Base-by-base conservation (phyloP, 1,139 yeast genomes). In the Saccharomyces hybrid region DNA sequence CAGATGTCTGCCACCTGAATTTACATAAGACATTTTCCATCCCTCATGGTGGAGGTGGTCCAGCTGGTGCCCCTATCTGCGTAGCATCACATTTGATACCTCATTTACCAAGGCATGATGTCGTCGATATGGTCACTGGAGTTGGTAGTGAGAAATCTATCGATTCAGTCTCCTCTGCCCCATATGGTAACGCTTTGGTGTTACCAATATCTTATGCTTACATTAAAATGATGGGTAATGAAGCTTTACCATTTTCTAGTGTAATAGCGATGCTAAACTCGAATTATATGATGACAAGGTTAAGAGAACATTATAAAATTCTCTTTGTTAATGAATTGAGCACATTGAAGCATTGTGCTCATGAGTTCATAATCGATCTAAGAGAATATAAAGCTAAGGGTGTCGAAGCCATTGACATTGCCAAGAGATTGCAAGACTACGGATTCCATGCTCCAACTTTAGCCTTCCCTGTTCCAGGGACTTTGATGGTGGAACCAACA, bases 41-140 rank as follows among this genome's bases (percentile, higher is more conserved):
- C 69, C 95, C 97, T 58, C 99, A 93, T 70, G 99, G 99, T 67
- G 99, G 99, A 68, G 99, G 99, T 70, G 99, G 99, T 51, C 99
- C 99, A 48, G 99, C 98, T 66, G 96, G 91, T 69, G 99, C 97
- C 11, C 98, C 99, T 56, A 95, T 93, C 58, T 90, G 98, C 78
- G 98, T 91, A 59, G 86, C 85, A 66, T 75, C 78, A 56, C 97
- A 90, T 71, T 77, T 93, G 67, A 80, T 79, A 51, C 90, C 91
- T 55, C 90, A 83, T 74, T 79, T 93, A 66, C 99, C 99, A 54
- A 77, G 78, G 34, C 97, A 93, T 72, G 79, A 81, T 47, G 76
- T 86, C 54, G 78, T 82, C 31, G 71, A 75, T 50, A 82, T 88
- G 59, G 48, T 64, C 31, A 81, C 86, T 0, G 83, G 80, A 57